Evolutionary conservation across 805 yeast genomes (phyloP).

Genomic region (Cyberlindnera americana): DNA sequence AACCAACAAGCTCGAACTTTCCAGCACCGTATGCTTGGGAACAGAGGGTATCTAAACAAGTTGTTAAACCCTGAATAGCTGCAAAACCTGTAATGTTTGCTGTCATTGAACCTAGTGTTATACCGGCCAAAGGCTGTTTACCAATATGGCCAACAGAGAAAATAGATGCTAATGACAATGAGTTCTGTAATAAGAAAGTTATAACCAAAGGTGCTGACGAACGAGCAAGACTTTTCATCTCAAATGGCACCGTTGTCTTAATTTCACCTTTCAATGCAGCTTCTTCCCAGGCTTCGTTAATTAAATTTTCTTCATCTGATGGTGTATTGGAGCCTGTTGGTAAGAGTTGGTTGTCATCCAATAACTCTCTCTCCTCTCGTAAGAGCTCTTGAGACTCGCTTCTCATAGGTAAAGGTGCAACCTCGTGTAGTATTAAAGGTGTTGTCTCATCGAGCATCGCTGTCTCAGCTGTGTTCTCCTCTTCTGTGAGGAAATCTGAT

Average conservation of each 20-base stretch:
- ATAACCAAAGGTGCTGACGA: constrained; percentile 26
- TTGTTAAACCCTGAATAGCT: constrained; percentile 76
- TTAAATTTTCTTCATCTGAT: constrained; percentile 9
- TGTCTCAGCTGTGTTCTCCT: neutral
- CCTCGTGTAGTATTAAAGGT: constrained; percentile 6
- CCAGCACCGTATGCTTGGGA: constrained; percentile 87
- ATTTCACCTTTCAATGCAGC: constrained; percentile 24
- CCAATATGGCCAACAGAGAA: constrained; percentile 73
- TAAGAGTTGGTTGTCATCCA: constrained; percentile 20
- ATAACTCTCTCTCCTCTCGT: constrained; percentile 22
- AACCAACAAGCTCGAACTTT: constrained; percentile 65
- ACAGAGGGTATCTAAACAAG: constrained; percentile 78
- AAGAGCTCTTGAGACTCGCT: constrained; percentile 12
- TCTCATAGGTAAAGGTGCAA: neutral
- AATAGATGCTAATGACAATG: constrained; percentile 27
- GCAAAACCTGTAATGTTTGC: constrained; percentile 74
- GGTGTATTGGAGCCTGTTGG: constrained; percentile 8
- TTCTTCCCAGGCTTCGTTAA: constrained; percentile 26
- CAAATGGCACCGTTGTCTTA: constrained; percentile 21
- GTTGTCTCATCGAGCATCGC: constrained; percentile 13
- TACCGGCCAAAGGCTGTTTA: constrained; percentile 75
- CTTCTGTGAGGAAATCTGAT: constrained; percentile 9
- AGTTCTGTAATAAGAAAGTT: constrained; percentile 27
- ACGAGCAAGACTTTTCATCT: constrained; percentile 17
- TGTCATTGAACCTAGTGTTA: constrained; percentile 80